Base-by-base conservation (phyloP, 73 alveolate species). In the Paramecium sexaurelia region DNA sequence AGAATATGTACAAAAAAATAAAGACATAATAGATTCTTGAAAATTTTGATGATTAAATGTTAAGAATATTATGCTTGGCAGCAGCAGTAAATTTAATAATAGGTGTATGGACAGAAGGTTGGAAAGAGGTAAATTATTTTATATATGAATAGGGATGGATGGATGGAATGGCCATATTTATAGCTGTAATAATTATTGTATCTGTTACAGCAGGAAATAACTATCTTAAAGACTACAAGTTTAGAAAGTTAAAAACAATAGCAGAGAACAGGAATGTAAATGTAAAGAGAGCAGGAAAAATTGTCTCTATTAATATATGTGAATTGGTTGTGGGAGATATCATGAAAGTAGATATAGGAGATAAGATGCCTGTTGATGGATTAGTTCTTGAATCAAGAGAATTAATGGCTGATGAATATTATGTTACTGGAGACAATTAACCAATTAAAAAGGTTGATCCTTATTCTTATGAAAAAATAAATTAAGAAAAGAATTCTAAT, bases 161-260 rank as follows among this genome's bases (percentile, higher is more conserved):
- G 67, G 99, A 98, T 91, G 99, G 99, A 13, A 92, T 96, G 92
- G 99, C 99, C 7, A 96, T 98, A 26, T 96, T 96, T 87, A 84
- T 94, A 32, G 99, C 99, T 33, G 96, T 98, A 47, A 82, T 97
- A 45, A 96, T 98, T 57, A 98, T 98, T 39, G 98, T 97, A 33
- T 68, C 97, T 33, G 98, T 97, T 26, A 96, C 98, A 32, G 95
- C 99, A 17, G 96, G 96, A 24, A 97, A 97, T 94, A 95, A 97
- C 92, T 96, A 95, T 91, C 86, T 94, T 61, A 97, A 97, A 87
- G 99, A 96, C 36, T 95, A 96, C 83, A 95, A 97, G 91, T 97
- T 97, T 92, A 86, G 96, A 57, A 97, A 95, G 90, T 95, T 97
- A 56, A 95, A 95, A 75, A 96, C 97, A 41, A 96, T 89, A 43